Conservation (phyloP, 108 stramenopile species). For the Aurantiochytrium sp. region DNA sequence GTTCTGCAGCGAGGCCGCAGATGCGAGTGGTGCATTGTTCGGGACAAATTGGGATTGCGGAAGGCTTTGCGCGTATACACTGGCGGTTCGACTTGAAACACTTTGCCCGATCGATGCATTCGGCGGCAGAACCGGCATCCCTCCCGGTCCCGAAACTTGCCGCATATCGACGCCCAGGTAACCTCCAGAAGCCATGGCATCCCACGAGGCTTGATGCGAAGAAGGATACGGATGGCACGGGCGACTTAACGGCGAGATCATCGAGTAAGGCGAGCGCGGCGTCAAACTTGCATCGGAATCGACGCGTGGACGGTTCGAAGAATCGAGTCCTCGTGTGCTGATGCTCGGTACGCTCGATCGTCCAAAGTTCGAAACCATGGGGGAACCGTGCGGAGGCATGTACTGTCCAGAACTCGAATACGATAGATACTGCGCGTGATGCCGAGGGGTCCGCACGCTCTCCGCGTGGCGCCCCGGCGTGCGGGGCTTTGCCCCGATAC, state of each 20-base stretch:
- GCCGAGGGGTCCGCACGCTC: too few relatives aligned
- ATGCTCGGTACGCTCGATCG: not conserved
- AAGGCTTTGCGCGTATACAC: not conserved
- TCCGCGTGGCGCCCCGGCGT: too few relatives aligned
- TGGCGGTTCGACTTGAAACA: not conserved
- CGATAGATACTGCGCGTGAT: too few relatives aligned
- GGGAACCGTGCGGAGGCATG: too few relatives aligned
- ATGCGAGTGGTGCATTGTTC: not conserved
- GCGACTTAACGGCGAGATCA: not conserved
- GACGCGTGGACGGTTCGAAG: not conserved
- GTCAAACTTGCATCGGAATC: not conserved
- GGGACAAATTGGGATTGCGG: not conserved
- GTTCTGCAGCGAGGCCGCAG: too few relatives aligned
- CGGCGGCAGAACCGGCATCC: not conserved
- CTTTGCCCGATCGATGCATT: not conserved
- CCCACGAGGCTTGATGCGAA: not conserved
- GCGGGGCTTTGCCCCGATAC: too few relatives aligned
- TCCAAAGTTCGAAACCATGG: too few relatives aligned
- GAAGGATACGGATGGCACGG: not conserved
- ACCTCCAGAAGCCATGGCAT: not conserved
- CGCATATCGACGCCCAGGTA: not conserved
- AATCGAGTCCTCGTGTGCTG: not conserved
- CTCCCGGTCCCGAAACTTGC: not conserved
- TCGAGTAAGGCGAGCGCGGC: not conserved
- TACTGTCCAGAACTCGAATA: too few relatives aligned